These are phyloP conservation scores for Leccinum obscurum DNA, from an alignment of 768 basidiomycete genomes.

Conservation along the genomic window DNA sequence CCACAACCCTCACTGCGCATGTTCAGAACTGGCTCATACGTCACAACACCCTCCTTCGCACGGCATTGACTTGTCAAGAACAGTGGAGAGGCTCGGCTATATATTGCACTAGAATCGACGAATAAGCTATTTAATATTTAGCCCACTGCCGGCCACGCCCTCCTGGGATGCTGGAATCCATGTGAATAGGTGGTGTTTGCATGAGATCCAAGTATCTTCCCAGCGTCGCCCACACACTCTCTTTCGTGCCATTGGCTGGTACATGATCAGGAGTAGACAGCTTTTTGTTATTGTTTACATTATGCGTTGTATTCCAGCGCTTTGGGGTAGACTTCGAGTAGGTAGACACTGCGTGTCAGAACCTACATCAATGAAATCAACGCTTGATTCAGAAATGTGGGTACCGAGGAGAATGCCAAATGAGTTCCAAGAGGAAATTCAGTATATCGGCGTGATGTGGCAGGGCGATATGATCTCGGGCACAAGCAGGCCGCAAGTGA, in stretches of 20 bases:
- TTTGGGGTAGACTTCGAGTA: slow-evolving; percentile 2
- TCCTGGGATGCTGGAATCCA: slow-evolving; percentile 11
- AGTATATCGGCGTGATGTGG: background rate
- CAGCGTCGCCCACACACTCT: slow-evolving; percentile 6
- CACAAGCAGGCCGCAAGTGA: too few relatives aligned
- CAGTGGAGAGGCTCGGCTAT: slow-evolving; percentile 23
- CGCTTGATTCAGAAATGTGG: background rate
- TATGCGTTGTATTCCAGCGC: slow-evolving; percentile 18
- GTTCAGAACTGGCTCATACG: slow-evolving; percentile 9
- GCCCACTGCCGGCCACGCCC: slow-evolving; percentile 12
- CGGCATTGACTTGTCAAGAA: slow-evolving; percentile 12
- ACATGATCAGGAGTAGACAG: slow-evolving; percentile 14
- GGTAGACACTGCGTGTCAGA: slow-evolving; percentile 5
- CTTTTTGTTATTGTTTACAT: slow-evolving; percentile 27
- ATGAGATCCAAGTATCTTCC: slow-evolving; percentile 11
- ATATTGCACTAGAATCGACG: slow-evolving; percentile 22
- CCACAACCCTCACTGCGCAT: slow-evolving; percentile 11
- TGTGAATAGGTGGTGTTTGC: slow-evolving; percentile 19
- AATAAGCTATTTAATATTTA: slow-evolving; percentile 28
- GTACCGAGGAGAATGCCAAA: background rate
- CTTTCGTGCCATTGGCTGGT: slow-evolving; percentile 13
- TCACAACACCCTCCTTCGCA: slow-evolving; percentile 11
- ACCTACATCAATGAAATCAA: slow-evolving; percentile 1
- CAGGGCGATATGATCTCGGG: background rate
- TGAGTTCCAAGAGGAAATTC: background rate